Conservation (phyloP, 139 green algal genomes). For the Chlorella ohadii region DNA sequence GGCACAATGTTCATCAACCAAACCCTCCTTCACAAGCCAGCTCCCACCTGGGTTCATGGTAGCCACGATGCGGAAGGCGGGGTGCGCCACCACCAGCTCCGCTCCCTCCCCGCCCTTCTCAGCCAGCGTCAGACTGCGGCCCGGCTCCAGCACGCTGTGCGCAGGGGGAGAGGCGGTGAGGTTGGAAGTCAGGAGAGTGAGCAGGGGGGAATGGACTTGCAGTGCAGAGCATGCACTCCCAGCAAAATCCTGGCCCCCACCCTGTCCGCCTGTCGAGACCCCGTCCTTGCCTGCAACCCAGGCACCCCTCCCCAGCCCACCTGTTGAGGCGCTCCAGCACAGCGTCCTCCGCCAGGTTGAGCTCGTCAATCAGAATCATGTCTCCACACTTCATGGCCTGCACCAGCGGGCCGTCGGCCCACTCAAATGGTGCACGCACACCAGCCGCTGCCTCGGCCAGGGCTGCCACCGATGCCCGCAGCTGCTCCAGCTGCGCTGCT, state of each 20-base stretch:
- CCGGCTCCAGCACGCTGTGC: slow-evolving; percentile 92
- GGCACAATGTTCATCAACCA: no score
- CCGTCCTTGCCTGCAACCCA: no score
- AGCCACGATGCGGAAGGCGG: slow-evolving; percentile 89
- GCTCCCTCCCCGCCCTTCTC: slow-evolving; percentile 90
- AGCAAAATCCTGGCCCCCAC: no score
- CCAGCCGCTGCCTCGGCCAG: slow-evolving; percentile 52
- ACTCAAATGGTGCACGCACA: slow-evolving; percentile 83
- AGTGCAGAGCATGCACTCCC: no score
- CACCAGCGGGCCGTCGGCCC: slow-evolving; percentile 95
- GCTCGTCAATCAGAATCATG: slow-evolving; percentile 96
- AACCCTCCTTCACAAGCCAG: no score
- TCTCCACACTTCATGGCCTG: slow-evolving; percentile 93
- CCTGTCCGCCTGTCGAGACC: no score
- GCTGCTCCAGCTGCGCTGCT: slow-evolving; percentile 24
- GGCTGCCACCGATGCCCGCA: slow-evolving; percentile 51
- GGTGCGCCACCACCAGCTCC: slow-evolving; percentile 83
- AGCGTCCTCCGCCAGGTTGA: slow-evolving; percentile 98
- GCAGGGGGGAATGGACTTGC: neutral
- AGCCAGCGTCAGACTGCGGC: slow-evolving; percentile 89
- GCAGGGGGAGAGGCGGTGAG: neutral
- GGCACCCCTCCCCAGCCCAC: slow-evolving; percentile 25
- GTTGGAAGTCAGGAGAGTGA: neutral
- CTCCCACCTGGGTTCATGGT: slow-evolving; percentile 99
- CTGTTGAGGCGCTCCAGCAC: slow-evolving; percentile 98